Percentiles rank a stretch among this genome's conserved stretches.
Conservation (phyloP, 306 rosid genomes). For the Cucurbita argyrosperma region DNA sequence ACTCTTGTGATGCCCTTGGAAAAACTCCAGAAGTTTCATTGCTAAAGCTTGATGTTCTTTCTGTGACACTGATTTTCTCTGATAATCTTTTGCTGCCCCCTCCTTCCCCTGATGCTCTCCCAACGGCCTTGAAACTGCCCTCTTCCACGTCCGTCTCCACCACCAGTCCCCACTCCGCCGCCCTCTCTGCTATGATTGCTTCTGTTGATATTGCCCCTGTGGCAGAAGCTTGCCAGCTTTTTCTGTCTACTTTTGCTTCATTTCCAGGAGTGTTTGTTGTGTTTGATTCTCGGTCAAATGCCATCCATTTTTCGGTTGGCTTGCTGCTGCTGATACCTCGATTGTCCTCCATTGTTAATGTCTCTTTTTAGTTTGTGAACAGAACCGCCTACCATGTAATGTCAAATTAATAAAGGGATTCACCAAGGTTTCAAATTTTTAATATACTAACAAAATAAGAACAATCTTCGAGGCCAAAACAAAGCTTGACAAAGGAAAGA, state of each 20-base stretch:
- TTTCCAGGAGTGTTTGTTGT: background rate
- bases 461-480: background rate
- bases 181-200: slow-evolving; percentile 45
- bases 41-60: slow-evolving; percentile 25
- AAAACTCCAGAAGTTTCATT: slow-evolving; percentile 20
- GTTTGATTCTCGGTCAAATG: background rate
- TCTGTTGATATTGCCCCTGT: slow-evolving; percentile 18
- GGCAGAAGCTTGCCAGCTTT: background rate
- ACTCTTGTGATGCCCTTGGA: slow-evolving; percentile 67
- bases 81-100: slow-evolving; percentile 25
- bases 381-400: slow-evolving; percentile 1
- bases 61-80: slow-evolving; percentile 15
- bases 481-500: background rate
- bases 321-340: background rate
- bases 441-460: background rate
- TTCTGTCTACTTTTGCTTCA: background rate
- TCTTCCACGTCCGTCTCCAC: slow-evolving; percentile 37
- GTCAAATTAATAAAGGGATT: background rate
- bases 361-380: background rate
- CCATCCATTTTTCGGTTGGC: slow-evolving; percentile 4
- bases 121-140: slow-evolving; percentile 25
- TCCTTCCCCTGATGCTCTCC: slow-evolving; percentile 24
- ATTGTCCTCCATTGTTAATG: background rate
- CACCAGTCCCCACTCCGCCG: slow-evolving; percentile 78
- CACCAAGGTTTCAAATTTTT: background rate